Percentiles rank a stretch among this genome's conserved stretches.
Conservation (phyloP, 495 filamentous ascomycete genomes). For the Aspergillus bridgeri region DNA sequence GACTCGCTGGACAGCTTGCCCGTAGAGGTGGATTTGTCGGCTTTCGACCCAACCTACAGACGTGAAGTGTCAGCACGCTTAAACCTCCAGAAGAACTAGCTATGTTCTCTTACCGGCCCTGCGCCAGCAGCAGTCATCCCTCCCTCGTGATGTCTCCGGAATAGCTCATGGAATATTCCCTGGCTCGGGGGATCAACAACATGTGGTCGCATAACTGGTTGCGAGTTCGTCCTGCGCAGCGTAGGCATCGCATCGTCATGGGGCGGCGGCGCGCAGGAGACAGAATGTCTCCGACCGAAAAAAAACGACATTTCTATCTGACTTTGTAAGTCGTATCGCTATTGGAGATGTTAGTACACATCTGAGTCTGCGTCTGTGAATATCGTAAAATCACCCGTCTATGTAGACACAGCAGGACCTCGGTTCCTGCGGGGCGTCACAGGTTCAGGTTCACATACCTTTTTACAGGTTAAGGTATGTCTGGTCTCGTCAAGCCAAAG, state of each 20-base stretch:
- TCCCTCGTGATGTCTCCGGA: constrained; percentile 22
- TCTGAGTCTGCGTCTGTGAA: no score
- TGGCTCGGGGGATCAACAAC: constrained; percentile 5
- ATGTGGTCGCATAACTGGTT: constrained; percentile 5
- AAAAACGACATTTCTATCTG: constrained; percentile 14
- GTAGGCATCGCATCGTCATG: constrained; percentile 2
- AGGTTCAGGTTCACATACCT: no score
- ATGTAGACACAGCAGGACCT: no score
- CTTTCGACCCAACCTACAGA: background rate
- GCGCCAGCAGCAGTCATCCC: background rate
- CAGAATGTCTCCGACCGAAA: constrained; percentile 21
- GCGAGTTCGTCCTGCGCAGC: constrained; percentile 7
- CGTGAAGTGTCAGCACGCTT: no score
- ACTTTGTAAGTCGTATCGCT: background rate
- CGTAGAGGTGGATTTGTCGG: background rate
- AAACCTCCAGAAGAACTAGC: no score
- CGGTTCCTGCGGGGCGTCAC: no score
- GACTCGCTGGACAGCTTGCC: no score
- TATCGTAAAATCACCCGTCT: no score
- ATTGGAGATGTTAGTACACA: background rate
- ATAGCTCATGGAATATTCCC: constrained; percentile 27
- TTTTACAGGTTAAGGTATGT: no score
- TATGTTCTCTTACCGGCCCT: background rate
- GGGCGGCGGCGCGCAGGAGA: constrained; percentile 7
- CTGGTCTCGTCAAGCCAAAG: no score